These are phyloP conservation scores for Sordariomycetes sp. DNA, from an alignment of 2,329 filamentous ascomycete genomes.

Conservation along the genomic window DNA sequence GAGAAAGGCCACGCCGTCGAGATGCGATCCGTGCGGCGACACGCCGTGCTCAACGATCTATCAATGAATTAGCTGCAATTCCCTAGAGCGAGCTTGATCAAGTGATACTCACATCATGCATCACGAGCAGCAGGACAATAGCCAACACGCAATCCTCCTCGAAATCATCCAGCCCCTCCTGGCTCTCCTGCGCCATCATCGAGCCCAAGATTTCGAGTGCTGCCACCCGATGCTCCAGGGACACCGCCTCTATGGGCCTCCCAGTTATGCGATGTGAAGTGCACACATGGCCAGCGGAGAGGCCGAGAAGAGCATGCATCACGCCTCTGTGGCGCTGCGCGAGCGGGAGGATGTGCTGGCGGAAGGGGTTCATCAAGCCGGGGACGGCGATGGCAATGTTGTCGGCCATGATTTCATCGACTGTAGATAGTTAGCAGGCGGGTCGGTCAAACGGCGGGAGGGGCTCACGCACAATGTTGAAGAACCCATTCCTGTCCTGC, in stretches of 20 bases:
- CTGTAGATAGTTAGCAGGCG: slow-evolving; percentile 6
- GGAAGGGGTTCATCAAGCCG: slow-evolving; percentile 13
- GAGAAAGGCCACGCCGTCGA: slow-evolving; percentile 16
- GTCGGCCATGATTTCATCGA: slow-evolving; percentile 11
- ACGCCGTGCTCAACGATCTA: slow-evolving; percentile 17
- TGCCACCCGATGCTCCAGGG: slow-evolving; percentile 12
- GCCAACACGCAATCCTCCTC: slow-evolving; percentile 14
- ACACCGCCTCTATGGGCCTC: slow-evolving; percentile 6
- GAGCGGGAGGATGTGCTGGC: slow-evolving; percentile 12
- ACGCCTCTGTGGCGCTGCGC: slow-evolving; percentile 14
- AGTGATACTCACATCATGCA: slow-evolving; percentile 13
- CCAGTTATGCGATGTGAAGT: slow-evolving; percentile 7
- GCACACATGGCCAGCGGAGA: slow-evolving; percentile 15
- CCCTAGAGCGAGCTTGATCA: background rate
- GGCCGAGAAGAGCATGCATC: slow-evolving; percentile 15
- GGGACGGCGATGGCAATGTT: slow-evolving; percentile 10
- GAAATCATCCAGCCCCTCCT: background rate
- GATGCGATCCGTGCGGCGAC: slow-evolving; percentile 15
- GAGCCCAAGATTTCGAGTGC: slow-evolving; percentile 11
- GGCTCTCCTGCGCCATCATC: slow-evolving; percentile 10
- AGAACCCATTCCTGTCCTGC: slow-evolving; percentile 7
- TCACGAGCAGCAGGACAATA: slow-evolving; percentile 14
- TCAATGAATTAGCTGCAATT: background rate
- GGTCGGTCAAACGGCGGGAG: too few relatives aligned
- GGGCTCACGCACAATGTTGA: slow-evolving; percentile 4